phyloP scores from a whole-genome alignment of 2,329 filamentous ascomycete species.

The Ceratocystis diversiconidia region DNA sequence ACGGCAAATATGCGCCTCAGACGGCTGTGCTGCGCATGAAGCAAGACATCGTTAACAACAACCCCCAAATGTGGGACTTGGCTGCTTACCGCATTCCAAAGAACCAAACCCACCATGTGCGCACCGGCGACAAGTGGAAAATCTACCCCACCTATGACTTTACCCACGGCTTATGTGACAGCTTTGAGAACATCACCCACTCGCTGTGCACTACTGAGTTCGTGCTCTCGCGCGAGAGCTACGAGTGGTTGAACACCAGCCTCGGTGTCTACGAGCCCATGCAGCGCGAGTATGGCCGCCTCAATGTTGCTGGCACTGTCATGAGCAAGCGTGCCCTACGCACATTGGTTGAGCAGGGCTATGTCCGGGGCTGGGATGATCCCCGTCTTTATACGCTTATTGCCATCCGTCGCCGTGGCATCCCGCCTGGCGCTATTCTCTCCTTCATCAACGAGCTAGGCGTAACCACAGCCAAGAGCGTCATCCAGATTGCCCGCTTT shows the following conservation, averaged over 20 bases:
- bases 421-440: slow-evolving; percentile 77
- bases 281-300: slow-evolving; percentile 64
- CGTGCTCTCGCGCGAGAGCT: slow-evolving; percentile 67
- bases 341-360: slow-evolving; percentile 61
- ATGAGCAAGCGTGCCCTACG: slow-evolving; percentile 75
- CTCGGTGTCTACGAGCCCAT: slow-evolving; percentile 79
- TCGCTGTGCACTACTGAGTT: slow-evolving; percentile 91
- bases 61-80: slow-evolving; percentile 94
- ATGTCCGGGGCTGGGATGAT: slow-evolving; percentile 81
- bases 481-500: slow-evolving; percentile 70
- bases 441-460: slow-evolving; percentile 85
- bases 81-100: slow-evolving; percentile 76
- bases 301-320: slow-evolving; percentile 68
- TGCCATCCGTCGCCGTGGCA: slow-evolving; percentile 65
- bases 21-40: slow-evolving; percentile 88
- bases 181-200: slow-evolving; percentile 82
- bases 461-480: slow-evolving; percentile 66
- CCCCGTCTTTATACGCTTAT: slow-evolving; percentile 81
- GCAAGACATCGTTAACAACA: slow-evolving; percentile 67
- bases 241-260: slow-evolving; percentile 76
- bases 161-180: slow-evolving; percentile 80
- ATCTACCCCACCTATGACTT: slow-evolving; percentile 96
- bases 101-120: slow-evolving; percentile 55
- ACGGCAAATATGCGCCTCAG: slow-evolving; percentile 75
- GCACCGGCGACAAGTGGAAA: slow-evolving; percentile 71